A percentile compares a stretch with the other conserved stretches of the same genome.
These are phyloP conservation scores for Scedosporium aurantiacum DNA, from an alignment of 2,329 filamentous ascomycete species.

Conservation along the genomic window DNA sequence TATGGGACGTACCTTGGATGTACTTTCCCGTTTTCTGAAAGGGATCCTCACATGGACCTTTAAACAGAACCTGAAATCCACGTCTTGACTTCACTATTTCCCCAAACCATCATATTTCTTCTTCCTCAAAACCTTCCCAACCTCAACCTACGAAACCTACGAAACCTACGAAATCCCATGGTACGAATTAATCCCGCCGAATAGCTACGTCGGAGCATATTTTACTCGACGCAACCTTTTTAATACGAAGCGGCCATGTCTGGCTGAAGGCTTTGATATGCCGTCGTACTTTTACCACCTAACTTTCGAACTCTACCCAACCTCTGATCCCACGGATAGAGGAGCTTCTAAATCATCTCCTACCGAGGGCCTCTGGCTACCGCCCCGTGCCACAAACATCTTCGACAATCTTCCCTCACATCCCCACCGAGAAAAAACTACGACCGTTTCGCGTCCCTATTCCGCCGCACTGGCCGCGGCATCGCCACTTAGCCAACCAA, in stretches of 20 bases:
- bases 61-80: not conserved
- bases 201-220: not conserved
- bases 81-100: not conserved
- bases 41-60: not conserved
- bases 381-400: slow-evolving; percentile 34
- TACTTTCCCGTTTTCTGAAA: no score
- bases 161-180: not conserved
- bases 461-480: not conserved
- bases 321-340: slow-evolving; percentile 22
- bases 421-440: slow-evolving; percentile 18
- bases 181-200: not conserved
- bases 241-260: not conserved
- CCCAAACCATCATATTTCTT: not conserved
- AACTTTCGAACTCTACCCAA: slow-evolving; percentile 54
- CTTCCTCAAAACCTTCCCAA: not conserved
- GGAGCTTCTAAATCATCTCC: not conserved
- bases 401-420: slow-evolving; percentile 47
- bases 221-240: not conserved
- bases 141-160: not conserved
- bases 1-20: not conserved
- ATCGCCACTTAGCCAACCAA: not conserved
- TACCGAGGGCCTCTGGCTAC: slow-evolving; percentile 35
- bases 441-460: not conserved
- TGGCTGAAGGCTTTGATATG: slow-evolving; percentile 29
- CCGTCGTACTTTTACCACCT: slow-evolving; percentile 52